Evolutionary conservation across 139 green algal species (phyloP).

Genomic region (Chlamydomonas schloesseri): DNA sequence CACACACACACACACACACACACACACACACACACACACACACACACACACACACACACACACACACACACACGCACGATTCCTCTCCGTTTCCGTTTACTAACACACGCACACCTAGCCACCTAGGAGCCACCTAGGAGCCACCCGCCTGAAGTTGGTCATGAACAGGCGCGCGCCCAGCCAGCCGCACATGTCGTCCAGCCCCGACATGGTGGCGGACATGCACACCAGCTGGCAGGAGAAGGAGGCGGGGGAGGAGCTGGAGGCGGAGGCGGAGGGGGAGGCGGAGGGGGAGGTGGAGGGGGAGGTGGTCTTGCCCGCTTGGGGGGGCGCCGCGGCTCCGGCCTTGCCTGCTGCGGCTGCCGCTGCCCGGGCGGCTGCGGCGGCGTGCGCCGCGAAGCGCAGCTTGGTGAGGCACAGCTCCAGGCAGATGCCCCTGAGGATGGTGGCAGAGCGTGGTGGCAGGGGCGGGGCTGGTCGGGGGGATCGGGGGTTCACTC

Average conservation of each 20-base stretch:
- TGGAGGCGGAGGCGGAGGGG: neutral
- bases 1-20: too few species aligned
- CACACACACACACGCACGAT: too few species aligned
- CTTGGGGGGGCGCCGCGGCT: too few species aligned
- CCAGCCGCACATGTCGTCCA: slow-evolving; percentile 84
- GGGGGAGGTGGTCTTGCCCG: too few species aligned
- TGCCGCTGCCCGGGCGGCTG: neutral
- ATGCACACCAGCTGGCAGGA: slow-evolving; percentile 91
- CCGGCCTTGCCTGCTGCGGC: neutral
- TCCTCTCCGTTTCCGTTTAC: too few species aligned
- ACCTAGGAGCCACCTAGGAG: neutral
- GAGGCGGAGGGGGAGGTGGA: neutral
- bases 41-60: too few species aligned
- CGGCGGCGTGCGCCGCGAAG: slow-evolving; percentile 4
- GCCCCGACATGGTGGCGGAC: slow-evolving; percentile 91
- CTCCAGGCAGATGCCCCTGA: slow-evolving; percentile 88
- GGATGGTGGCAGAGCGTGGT: neutral
- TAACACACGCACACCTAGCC: too few species aligned
- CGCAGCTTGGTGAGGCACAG: slow-evolving; percentile 93
- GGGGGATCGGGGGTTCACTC: too few species aligned
- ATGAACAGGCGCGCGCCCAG: slow-evolving; percentile 84
- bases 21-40: too few species aligned
- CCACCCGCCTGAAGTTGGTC: slow-evolving; percentile 78
- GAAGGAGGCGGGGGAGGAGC: neutral
- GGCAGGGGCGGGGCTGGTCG: too few species aligned